Conservation (phyloP, 2,329 filamentous ascomycete species). For the Pseudopithomyces maydicus region DNA sequence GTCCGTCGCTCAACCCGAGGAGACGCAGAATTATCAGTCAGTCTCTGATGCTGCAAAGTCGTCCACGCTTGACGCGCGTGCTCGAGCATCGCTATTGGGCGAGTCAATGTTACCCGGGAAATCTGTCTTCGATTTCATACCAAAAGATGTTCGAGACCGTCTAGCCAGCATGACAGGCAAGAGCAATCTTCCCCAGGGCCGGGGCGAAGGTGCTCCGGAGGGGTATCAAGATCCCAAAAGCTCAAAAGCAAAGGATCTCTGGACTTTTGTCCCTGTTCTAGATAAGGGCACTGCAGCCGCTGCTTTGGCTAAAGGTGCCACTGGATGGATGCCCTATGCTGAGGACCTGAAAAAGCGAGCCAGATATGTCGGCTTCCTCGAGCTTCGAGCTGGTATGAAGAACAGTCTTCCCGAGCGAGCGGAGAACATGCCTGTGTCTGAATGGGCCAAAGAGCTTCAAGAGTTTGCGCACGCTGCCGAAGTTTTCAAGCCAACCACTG, state of each 20-base stretch:
- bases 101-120: conserved; percentile 84
- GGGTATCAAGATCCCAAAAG: conserved; percentile 68
- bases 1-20: conserved; percentile 25
- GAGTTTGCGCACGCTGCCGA: conserved; percentile 77
- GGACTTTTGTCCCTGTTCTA: conserved; percentile 52
- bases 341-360: conserved; percentile 78
- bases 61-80: conserved; percentile 74
- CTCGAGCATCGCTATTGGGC: conserved; percentile 79
- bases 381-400: conserved; percentile 69
- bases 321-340: conserved; percentile 80
- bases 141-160: conserved; percentile 74
- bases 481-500: conserved; percentile 90
- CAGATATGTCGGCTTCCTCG: conserved; percentile 83
- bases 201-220: conserved; percentile 72
- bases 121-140: conserved; percentile 93
- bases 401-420: conserved; percentile 63
- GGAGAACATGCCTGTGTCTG: conserved; percentile 62
- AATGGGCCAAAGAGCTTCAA: conserved; percentile 78
- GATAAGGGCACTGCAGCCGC: conserved; percentile 50
- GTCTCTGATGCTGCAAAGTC: conserved; percentile 77
- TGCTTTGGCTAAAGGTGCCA: conserved; percentile 55
- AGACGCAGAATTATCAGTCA: conserved; percentile 58
- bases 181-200: conserved; percentile 74
- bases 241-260: conserved; percentile 60
- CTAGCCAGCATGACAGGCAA: conserved; percentile 78